Evolutionary conservation across 2,329 filamentous ascomycete species (phyloP), one percentile per base, ranked within the genome.

Genomic region (Monosporascus cannonballus): DNA sequence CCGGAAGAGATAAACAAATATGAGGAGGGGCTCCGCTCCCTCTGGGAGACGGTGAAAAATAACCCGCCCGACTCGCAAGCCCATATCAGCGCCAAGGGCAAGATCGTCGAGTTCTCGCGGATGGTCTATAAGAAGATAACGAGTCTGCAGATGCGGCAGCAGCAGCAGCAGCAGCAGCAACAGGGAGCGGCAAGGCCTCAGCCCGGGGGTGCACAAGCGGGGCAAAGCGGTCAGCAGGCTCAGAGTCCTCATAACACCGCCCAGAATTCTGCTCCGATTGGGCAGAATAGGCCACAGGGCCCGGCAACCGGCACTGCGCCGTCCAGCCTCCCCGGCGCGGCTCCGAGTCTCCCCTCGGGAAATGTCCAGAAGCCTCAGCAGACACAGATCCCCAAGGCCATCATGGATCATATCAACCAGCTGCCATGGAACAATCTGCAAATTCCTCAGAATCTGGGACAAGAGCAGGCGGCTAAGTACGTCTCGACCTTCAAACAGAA

Each of bases 21-120:
- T 58, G 80, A 85, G 59, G 67, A 72, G 2, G 83, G 83, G 1
- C 69, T 86, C 0, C 71, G 73, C 9, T 62, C 69, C 2, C 68
- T 86, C 0, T 86, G 80, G 76, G 50, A 56, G 1, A 72, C 69
- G 22, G 73, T 79, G 41, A 75, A 79, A 46, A 76, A 79, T 53
- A 75, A 71, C 20, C 68, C 71, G 1, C 66, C 75, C 0, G 70
- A 73, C 1, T 79, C 78, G 3, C 60, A 62, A 1, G 73, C 78
- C 22, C 76, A 84, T 46, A 65, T 73, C 24, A 69, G 72, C 0
- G 81, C 83, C 0, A 77, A 76, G 56, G 73, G 75, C 41, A 85
- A 84, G 68, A 79, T 86, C 22, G 66, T 71, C 6, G 81, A 85
- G 8, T 86, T 86, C 62, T 81, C 82, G 0, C 74, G 74, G 44